A percentile compares a stretch with the other conserved stretches of the same genome.
These are phyloP conservation scores for Aspergillus pseudoviridinutans DNA, from an alignment of 2,329 filamentous ascomycete genomes.

Conservation along the genomic window DNA sequence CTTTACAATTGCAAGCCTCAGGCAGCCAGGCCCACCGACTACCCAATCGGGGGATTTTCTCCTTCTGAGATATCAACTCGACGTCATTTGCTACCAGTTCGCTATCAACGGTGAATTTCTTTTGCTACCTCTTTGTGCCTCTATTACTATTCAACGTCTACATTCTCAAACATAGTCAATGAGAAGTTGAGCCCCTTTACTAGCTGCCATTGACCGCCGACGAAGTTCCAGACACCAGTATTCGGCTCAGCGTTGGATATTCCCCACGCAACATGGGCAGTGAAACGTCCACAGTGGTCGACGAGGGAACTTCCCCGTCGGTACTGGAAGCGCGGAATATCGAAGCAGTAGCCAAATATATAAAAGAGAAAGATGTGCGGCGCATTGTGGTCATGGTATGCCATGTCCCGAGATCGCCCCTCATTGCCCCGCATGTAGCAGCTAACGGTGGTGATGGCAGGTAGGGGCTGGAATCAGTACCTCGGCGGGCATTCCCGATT, in stretches of 20 bases:
- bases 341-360: slow-evolving; percentile 72
- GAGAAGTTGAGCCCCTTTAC: not conserved
- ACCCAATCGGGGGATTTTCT: not conserved
- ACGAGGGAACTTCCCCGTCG: slow-evolving; percentile 59
- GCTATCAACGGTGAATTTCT: not conserved
- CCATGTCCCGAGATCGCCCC: not conserved
- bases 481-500: slow-evolving; percentile 71
- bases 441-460: slow-evolving; percentile 26
- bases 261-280: slow-evolving; percentile 66
- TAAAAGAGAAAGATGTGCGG: slow-evolving; percentile 63
- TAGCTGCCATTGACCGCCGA: slow-evolving; percentile 18
- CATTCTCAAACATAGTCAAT: not conserved
- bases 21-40: not conserved
- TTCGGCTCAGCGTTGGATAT: slow-evolving; percentile 12
- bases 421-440: slow-evolving; percentile 1
- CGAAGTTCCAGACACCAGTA: slow-evolving; percentile 20
- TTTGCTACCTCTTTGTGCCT: not conserved
- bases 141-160: not conserved
- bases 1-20: not conserved
- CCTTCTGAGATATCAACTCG: not conserved
- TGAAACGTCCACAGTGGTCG: slow-evolving; percentile 66
- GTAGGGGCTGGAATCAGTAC: slow-evolving; percentile 76
- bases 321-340: slow-evolving; percentile 67
- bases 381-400: slow-evolving; percentile 75
- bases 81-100: not conserved